phyloP scores from a whole-genome alignment of 2,329 filamentous ascomycete species.

The Macrophomina tecta region DNA sequence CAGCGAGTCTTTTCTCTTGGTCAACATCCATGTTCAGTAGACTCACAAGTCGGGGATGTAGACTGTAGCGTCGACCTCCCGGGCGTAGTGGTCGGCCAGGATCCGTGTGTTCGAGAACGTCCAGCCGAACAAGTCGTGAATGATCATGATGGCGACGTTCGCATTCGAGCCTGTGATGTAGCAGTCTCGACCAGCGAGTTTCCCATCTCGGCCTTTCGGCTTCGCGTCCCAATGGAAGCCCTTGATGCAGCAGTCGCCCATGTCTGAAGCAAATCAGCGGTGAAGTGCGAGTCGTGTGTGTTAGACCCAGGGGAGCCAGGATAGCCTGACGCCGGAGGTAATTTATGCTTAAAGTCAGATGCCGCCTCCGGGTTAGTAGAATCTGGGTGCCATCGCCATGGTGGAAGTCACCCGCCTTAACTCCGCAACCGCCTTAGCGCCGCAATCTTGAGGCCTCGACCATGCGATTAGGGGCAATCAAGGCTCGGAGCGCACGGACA shows the following conservation, averaged over 20 bases:
- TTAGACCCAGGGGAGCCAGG: no score
- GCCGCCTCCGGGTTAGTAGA: no score
- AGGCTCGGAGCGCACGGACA: no score
- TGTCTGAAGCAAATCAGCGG: not conserved
- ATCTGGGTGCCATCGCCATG: no score
- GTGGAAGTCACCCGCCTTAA: no score
- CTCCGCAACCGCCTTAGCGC: no score
- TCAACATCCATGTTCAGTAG: not conserved
- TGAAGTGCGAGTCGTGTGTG: not conserved
- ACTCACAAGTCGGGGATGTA: conserved; percentile 54
- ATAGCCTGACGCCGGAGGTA: no score
- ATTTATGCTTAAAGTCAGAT: no score
- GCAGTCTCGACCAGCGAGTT: conserved; percentile 45
- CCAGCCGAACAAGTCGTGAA: conserved; percentile 55
- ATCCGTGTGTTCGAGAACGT: conserved; percentile 54
- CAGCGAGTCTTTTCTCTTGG: not conserved
- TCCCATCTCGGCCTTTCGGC: conserved; percentile 46
- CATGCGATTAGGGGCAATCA: no score
- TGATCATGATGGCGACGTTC: conserved; percentile 54
- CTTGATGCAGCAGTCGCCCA: conserved; percentile 41
- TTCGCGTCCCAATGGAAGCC: conserved; percentile 50
- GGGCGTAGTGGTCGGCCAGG: conserved; percentile 56
- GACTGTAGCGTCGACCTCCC: conserved; percentile 51
- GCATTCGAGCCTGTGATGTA: conserved; percentile 53
- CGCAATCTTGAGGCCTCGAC: no score